Conservation (phyloP, 495 filamentous ascomycete species). For the Aspergillus kassunensis region DNA sequence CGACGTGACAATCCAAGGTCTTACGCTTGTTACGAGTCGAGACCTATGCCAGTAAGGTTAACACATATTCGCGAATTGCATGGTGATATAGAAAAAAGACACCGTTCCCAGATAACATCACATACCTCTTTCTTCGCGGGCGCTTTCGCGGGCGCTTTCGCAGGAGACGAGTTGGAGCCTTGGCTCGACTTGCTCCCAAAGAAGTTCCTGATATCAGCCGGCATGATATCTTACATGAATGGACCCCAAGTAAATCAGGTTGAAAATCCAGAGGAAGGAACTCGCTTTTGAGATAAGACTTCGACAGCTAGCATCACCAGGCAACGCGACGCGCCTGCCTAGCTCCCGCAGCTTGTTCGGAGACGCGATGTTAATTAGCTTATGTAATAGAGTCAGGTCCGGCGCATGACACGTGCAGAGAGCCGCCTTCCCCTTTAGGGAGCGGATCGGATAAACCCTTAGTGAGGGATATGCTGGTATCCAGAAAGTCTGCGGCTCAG, state of each 20-base stretch:
- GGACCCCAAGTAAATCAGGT: slow-evolving; percentile 4
- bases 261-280: too few relatives aligned
- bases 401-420: slow-evolving; percentile 30
- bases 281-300: too few relatives aligned
- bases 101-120: not conserved
- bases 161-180: slow-evolving; percentile 24
- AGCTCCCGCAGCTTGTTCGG: slow-evolving; percentile 8
- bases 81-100: not conserved
- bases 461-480: slow-evolving; percentile 32
- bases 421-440: slow-evolving; percentile 17
- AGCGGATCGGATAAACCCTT: slow-evolving; percentile 17
- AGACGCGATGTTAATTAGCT: slow-evolving; percentile 32
- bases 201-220: slow-evolving; percentile 75
- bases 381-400: slow-evolving; percentile 29
- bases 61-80: too few relatives aligned
- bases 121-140: slow-evolving; percentile 41
- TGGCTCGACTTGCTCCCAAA: slow-evolving; percentile 57
- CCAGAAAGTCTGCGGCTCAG: slow-evolving; percentile 17
- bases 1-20: slow-evolving; percentile 1
- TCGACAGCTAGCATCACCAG: not conserved
- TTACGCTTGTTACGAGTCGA: slow-evolving; percentile 40
- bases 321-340: slow-evolving; percentile 33
- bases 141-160: slow-evolving; percentile 33
- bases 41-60: too few relatives aligned
- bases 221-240: slow-evolving; percentile 45